These are phyloP conservation scores for Xylaria telfairii DNA, from an alignment of 495 filamentous ascomycete genomes.

Conservation along the genomic window DNA sequence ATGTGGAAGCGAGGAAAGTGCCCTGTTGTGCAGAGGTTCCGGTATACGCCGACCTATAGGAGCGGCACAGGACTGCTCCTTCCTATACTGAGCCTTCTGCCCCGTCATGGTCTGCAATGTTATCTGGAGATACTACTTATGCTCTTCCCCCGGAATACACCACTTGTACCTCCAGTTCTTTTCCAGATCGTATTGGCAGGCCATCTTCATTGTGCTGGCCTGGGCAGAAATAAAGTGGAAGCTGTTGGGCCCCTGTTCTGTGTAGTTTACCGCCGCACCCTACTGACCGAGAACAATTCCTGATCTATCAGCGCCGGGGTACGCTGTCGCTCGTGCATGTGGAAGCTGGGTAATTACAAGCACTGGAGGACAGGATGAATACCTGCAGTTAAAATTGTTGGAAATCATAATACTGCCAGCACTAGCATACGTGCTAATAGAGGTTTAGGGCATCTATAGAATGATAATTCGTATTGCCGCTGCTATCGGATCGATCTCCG, in stretches of 20 bases:
- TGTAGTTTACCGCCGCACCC: background rate
- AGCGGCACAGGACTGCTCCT: background rate
- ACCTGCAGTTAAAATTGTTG: background rate
- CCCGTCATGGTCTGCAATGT: background rate
- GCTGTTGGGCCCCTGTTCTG: background rate
- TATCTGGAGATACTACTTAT: too few species aligned
- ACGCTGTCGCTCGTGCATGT: background rate
- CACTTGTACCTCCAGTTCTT: background rate
- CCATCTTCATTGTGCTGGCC: background rate
- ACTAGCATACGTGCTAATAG: background rate
- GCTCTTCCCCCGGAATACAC: too few species aligned
- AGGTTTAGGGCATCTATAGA: background rate
- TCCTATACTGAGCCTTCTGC: conserved; percentile 3
- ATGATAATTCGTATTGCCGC: background rate
- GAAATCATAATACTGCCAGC: background rate
- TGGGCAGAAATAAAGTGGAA: background rate
- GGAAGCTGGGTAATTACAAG: background rate
- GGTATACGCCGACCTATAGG: background rate
- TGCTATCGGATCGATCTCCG: background rate
- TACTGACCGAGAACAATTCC: background rate
- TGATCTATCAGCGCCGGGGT: background rate
- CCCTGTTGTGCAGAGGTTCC: background rate
- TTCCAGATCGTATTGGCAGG: background rate
- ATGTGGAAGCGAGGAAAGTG: conserved; percentile 4
- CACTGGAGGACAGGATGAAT: background rate